phyloP scores from a whole-genome alignment of 306 rosid species.

The Benincasa hispida region DNA sequence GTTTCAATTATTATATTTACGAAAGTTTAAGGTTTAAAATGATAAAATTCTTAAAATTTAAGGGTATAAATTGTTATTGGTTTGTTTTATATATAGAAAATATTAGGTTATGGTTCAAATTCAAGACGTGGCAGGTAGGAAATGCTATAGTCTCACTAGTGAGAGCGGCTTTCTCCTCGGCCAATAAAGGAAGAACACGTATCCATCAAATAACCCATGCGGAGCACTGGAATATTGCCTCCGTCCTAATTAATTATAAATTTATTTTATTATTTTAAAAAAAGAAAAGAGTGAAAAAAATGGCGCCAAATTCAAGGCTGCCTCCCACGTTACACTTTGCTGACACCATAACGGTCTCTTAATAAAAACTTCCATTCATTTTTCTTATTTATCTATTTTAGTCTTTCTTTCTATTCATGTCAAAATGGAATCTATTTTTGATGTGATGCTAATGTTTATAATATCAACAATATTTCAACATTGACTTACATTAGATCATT shows the following conservation, averaged over 20 bases:
- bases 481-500: no score
- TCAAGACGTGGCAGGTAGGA: neutral
- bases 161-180: neutral
- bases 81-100: no score
- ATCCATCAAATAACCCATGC: neutral
- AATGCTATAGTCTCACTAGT: no score
- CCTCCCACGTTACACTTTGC: slow-evolving; percentile 27
- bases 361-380: no score
- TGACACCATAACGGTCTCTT: neutral
- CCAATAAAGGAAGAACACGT: neutral
- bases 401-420: neutral
- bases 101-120: neutral
- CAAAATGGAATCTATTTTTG: neutral
- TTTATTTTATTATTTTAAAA: no score
- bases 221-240: neutral
- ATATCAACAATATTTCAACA: no score
- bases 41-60: no score
- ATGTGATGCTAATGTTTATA: no score
- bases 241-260: neutral
- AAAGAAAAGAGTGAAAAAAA: neutral
- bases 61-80: no score
- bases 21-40: no score
- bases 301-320: slow-evolving; percentile 25
- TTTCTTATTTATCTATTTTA: no score
- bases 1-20: no score